These are phyloP conservation scores for Funneliformis geosporum DNA, from an alignment of 192 early-diverging fungal species.

Conservation along the genomic window DNA sequence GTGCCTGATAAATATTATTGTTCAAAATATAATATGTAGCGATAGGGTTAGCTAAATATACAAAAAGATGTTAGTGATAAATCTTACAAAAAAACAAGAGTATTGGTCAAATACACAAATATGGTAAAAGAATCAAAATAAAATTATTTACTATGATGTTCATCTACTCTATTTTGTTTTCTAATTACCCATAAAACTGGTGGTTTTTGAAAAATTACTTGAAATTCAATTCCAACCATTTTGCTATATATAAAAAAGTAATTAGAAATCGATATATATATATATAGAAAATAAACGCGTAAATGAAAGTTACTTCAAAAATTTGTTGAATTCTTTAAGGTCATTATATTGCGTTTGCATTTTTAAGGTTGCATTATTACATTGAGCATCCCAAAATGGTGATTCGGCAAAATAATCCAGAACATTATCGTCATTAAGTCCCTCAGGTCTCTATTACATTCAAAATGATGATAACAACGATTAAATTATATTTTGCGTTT, in stretches of 20 bases:
- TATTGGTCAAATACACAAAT: too few relatives aligned
- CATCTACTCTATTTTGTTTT: constrained; percentile 64
- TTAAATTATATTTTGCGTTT: not conserved
- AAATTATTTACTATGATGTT: constrained; percentile 45
- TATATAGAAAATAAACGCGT: too few relatives aligned
- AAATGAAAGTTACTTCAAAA: too few relatives aligned
- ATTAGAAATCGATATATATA: too few relatives aligned
- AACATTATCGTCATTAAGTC: constrained; percentile 72
- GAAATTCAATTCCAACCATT: constrained; percentile 80
- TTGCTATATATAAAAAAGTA: constrained; percentile 45
- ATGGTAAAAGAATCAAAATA: too few relatives aligned
- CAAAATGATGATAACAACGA: not conserved
- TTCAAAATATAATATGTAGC: constrained; percentile 71
- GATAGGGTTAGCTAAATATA: constrained; percentile 50
- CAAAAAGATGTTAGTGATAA: not conserved
- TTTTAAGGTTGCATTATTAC: constrained; percentile 75
- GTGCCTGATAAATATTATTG: constrained; percentile 74
- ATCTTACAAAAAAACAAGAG: too few relatives aligned
- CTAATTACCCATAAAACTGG: constrained; percentile 71
- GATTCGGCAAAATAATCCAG: constrained; percentile 80
- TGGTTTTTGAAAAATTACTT: constrained; percentile 65
- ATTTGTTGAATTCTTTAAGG: constrained; percentile 52
- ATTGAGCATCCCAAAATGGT: constrained; percentile 78
- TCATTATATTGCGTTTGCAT: constrained; percentile 87
- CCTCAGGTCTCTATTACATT: constrained; percentile 43